Evolutionary conservation across 306 rosid species (phyloP).

Genomic region (Hippophae tibetana): DNA sequence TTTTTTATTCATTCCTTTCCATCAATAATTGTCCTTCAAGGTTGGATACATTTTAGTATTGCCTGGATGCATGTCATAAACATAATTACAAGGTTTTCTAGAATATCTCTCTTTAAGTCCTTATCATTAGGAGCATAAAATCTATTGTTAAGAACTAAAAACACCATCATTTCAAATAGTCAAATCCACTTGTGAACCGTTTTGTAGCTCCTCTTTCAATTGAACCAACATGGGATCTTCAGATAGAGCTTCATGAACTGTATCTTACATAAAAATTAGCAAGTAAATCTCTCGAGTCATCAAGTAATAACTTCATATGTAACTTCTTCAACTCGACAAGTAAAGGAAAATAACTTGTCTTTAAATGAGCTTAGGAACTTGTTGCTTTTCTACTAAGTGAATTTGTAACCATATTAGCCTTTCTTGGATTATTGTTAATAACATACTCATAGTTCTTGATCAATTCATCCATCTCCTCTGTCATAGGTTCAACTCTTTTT

Average conservation of each 20-base stretch:
- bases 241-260: neutral
- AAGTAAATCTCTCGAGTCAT: neutral
- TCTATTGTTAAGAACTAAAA: neutral
- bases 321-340: neutral
- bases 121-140: neutral
- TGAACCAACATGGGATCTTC: neutral
- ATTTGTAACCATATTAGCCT: too few relatives aligned
- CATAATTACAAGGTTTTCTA: neutral
- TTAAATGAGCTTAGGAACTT: neutral
- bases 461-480: too few relatives aligned
- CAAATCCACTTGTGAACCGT: too few relatives aligned
- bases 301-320: neutral
- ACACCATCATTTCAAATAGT: neutral
- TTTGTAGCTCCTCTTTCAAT: too few relatives aligned
- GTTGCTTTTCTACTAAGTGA: too few relatives aligned
- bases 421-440: too few relatives aligned
- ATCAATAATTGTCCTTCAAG: too few relatives aligned
- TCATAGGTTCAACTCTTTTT: too few relatives aligned
- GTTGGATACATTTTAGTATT: neutral
- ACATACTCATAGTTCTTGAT: too few relatives aligned
- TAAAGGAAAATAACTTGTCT: neutral
- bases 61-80: neutral
- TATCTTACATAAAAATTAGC: neutral
- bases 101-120: neutral
- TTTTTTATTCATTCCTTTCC: neutral